A percentile compares a stretch with the other conserved stretches of the same genome.
These are phyloP conservation scores for Plasmodium ovale DNA, from an alignment of 169 alveolate genomes.

Conservation along the genomic window DNA sequence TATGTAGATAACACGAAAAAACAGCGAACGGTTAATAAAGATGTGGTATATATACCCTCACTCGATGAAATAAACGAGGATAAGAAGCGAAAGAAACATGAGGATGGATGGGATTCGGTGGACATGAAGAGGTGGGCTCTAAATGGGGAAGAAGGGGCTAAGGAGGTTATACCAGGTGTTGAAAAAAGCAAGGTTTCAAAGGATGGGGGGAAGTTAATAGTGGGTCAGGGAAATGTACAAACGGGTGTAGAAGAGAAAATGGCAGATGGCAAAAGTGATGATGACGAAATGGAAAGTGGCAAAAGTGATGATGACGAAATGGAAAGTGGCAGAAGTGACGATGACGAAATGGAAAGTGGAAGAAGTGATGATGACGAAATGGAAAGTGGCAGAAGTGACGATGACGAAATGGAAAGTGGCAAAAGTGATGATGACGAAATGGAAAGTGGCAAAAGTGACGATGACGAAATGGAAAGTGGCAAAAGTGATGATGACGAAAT, in stretches of 20 bases:
- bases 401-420: not conserved
- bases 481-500: not conserved
- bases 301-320: conserved; percentile 5
- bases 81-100: not conserved
- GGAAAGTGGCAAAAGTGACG: not conserved
- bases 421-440: conserved; percentile 22
- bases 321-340: not conserved
- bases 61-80: too few relatives aligned
- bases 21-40: too few relatives aligned
- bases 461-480: not conserved
- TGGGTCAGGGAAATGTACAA: not conserved
- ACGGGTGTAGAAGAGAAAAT: not conserved
- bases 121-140: not conserved
- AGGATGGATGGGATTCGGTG: too few relatives aligned
- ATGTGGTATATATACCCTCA: too few relatives aligned
- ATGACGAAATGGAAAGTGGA: not conserved
- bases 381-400: not conserved
- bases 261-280: conserved; percentile 4
- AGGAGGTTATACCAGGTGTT: not conserved
- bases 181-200: not conserved
- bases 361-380: conserved; percentile 8
- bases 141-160: not conserved
- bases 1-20: too few relatives aligned
- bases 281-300: conserved; percentile 24
- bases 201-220: not conserved